A percentile compares a stretch with the other conserved stretches of the same genome.
These are phyloP conservation scores for Pestalotiopsis fici DNA, from an alignment of 2,329 filamentous ascomycete genomes.

Conservation along the genomic window DNA sequence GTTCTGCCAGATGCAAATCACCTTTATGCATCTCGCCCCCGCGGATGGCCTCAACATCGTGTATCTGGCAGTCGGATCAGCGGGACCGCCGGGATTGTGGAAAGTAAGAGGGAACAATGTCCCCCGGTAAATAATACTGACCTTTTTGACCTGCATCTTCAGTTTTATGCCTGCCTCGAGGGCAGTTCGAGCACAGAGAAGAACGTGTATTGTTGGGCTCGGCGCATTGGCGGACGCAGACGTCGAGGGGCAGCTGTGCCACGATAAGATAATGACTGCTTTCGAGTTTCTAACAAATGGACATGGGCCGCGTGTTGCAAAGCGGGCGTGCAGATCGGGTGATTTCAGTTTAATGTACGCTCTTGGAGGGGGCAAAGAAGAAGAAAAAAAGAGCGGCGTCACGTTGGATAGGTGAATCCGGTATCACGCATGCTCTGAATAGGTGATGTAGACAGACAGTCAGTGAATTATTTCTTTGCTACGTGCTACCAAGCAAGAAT, in stretches of 20 bases:
- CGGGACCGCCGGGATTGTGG: slow-evolving; percentile 12
- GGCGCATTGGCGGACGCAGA: neutral
- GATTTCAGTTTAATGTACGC: neutral
- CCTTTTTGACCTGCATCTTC: slow-evolving; percentile 31
- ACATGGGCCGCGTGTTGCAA: neutral
- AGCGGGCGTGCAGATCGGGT: neutral
- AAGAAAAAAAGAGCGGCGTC: neutral
- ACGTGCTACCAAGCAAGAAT: neutral
- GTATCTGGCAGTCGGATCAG: slow-evolving; percentile 42
- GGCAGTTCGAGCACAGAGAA: neutral
- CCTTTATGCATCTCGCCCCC: slow-evolving; percentile 58
- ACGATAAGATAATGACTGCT: neutral
- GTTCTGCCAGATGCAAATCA: slow-evolving; percentile 62
- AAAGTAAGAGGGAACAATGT: neutral
- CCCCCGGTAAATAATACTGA: slow-evolving; percentile 13
- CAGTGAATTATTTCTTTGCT: no score
- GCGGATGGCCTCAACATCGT: slow-evolving; percentile 62
- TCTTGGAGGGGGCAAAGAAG: neutral
- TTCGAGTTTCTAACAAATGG: neutral
- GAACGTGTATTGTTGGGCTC: neutral
- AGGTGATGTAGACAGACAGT: neutral
- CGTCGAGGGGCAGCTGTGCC: neutral
- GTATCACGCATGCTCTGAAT: neutral
- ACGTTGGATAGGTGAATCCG: neutral
- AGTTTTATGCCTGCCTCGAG: neutral